A percentile compares a stretch with the other conserved stretches of the same genome.
These are phyloP conservation scores for Trichomonas vaginalis DNA, from an alignment of 208 protist genomes.

Conservation along the genomic window DNA sequence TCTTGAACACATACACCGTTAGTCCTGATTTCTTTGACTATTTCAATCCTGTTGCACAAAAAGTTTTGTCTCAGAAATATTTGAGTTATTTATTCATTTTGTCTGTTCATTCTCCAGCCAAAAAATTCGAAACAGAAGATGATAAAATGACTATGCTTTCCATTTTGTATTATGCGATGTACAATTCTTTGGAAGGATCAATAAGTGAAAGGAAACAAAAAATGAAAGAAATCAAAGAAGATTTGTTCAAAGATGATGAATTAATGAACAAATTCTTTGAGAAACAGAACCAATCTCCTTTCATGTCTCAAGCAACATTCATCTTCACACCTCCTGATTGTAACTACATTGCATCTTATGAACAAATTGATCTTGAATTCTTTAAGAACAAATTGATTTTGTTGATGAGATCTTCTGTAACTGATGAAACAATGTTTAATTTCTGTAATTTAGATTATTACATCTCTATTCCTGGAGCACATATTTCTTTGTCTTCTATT, in stretches of 20 bases:
- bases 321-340: neutral
- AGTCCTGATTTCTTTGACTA: neutral
- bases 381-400: neutral
- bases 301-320: neutral
- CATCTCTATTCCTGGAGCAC: neutral
- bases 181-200: neutral
- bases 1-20: neutral
- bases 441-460: neutral
- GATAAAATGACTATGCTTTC: neutral
- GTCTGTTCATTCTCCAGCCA: neutral
- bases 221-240: neutral
- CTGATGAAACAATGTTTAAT: neutral
- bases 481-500: neutral
- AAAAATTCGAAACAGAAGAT: neutral
- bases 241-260: neutral
- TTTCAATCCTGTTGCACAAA: neutral
- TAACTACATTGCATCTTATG: neutral
- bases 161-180: neutral
- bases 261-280: neutral
- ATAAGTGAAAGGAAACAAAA: neutral
- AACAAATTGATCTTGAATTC: neutral
- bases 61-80: neutral
- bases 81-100: neutral
- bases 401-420: neutral
- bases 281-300: neutral